These are phyloP conservation scores for Xerocomellus chrysenteron DNA, from an alignment of 768 basidiomycete species.

Conservation along the genomic window DNA sequence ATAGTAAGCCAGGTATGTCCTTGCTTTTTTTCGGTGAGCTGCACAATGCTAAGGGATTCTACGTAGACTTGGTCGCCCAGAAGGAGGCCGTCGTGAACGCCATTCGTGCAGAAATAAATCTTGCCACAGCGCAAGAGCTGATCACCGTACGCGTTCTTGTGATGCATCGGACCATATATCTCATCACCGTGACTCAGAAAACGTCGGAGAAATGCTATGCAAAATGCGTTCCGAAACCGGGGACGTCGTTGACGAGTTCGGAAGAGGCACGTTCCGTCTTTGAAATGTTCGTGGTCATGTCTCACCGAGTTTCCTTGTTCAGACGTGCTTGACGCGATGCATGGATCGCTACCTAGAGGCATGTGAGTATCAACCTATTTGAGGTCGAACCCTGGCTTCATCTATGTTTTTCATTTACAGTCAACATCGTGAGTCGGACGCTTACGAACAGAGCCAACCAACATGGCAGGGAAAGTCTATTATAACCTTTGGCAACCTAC, in stretches of 20 bases:
- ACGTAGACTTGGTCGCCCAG: conserved; percentile 38
- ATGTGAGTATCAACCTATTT: conserved; percentile 49
- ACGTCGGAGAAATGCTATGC: conserved; percentile 74
- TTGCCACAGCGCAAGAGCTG: conserved; percentile 77
- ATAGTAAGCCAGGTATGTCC: conserved; percentile 26
- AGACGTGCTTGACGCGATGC: conserved; percentile 77
- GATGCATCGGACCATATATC: neutral
- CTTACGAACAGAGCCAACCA: conserved; percentile 56
- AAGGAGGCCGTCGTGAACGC: conserved; percentile 55
- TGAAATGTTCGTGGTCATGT: neutral
- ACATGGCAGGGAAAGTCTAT: conserved; percentile 20
- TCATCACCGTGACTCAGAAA: conserved; percentile 48
- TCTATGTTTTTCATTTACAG: conserved; percentile 35
- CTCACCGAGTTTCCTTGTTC: neutral
- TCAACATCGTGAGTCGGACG: conserved; percentile 73
- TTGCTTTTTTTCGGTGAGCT: neutral
- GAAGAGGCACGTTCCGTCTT: conserved; percentile 58
- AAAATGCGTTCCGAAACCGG: conserved; percentile 78
- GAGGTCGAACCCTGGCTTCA: conserved; percentile 1
- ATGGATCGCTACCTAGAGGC: conserved; percentile 84
- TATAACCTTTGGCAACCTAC: conserved; percentile 3
- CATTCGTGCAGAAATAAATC: conserved; percentile 67
- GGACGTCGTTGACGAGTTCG: conserved; percentile 60
- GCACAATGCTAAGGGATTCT: neutral
- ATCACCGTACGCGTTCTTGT: conserved; percentile 55